phyloP scores from a whole-genome alignment of 768 basidiomycete genomes.

The Amanita rimosa region DNA sequence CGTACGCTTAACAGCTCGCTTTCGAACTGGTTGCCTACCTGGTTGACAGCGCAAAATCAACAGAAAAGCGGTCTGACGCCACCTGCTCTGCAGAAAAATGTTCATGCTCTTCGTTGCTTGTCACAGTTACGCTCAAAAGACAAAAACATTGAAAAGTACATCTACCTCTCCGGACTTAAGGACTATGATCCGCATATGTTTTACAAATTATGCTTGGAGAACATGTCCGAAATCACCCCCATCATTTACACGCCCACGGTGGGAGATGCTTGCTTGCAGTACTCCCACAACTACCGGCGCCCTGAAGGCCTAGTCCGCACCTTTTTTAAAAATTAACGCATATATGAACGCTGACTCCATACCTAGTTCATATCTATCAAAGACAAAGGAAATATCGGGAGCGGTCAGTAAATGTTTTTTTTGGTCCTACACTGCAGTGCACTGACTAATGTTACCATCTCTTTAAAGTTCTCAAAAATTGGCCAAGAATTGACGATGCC shows the following conservation, averaged over 20 bases:
- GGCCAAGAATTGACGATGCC: slow-evolving; percentile 65
- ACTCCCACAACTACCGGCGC: slow-evolving; percentile 64
- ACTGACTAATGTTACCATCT: slow-evolving; percentile 1
- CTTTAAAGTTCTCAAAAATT: slow-evolving; percentile 50
- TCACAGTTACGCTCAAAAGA: slow-evolving; percentile 68
- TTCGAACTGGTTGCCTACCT: slow-evolving; percentile 8
- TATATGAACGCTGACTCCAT: slow-evolving; percentile 8
- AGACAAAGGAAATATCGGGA: slow-evolving; percentile 72
- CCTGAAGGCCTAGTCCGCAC: slow-evolving; percentile 59
- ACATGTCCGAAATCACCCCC: slow-evolving; percentile 65
- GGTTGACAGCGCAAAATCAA: slow-evolving; percentile 24
- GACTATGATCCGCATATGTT: slow-evolving; percentile 64
- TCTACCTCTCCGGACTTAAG: slow-evolving; percentile 71
- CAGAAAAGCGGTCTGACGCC: slow-evolving; percentile 50
- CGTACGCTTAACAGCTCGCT: slow-evolving; percentile 27
- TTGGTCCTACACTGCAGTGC: background rate
- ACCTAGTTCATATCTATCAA: slow-evolving; percentile 64
- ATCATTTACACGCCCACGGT: slow-evolving; percentile 91
- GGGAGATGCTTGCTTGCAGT: slow-evolving; percentile 83
- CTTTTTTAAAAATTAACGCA: slow-evolving; percentile 1
- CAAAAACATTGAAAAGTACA: slow-evolving; percentile 72
- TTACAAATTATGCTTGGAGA: slow-evolving; percentile 60
- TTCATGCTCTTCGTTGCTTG: slow-evolving; percentile 51
- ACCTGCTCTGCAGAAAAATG: slow-evolving; percentile 36
- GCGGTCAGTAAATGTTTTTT: slow-evolving; percentile 20